A percentile compares a stretch with the other conserved stretches of the same genome.
Conservation (phyloP, 1,284 basidiomycete genomes). For the Ustilago lituana region DNA sequence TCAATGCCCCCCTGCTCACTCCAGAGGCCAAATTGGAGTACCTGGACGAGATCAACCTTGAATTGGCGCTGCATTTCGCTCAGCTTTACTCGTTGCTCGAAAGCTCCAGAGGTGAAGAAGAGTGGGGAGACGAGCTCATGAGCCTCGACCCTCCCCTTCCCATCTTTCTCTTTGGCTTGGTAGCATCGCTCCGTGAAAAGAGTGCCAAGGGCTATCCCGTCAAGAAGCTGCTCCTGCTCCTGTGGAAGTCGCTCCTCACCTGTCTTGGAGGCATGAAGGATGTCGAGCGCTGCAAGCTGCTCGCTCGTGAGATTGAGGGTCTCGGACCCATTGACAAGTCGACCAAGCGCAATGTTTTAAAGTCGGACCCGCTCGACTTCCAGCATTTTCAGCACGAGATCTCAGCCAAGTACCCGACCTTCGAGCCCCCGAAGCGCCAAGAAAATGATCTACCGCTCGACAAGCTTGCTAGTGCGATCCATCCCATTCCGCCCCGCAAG, state of each 20-base stretch:
- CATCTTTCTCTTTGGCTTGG: constrained; percentile 87
- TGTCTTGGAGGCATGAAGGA: constrained; percentile 93
- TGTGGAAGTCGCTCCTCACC: constrained; percentile 94
- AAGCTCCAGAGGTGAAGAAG: constrained; percentile 57
- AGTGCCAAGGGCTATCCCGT: constrained; percentile 79
- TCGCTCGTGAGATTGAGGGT: constrained; percentile 81
- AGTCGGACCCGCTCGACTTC: constrained; percentile 61
- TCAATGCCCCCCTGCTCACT: constrained; percentile 54
- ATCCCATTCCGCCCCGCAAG: constrained; percentile 56
- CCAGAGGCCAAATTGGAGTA: constrained; percentile 63
- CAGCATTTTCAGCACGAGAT: constrained; percentile 63
- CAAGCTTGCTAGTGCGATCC: constrained; percentile 55
- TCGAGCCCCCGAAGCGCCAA: constrained; percentile 68
- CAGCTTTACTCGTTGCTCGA: constrained; percentile 67
- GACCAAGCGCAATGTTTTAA: constrained; percentile 43
- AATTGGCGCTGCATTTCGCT: constrained; percentile 63
- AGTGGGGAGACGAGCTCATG: constrained; percentile 64
- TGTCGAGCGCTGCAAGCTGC: constrained; percentile 80
- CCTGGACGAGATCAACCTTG: constrained; percentile 66
- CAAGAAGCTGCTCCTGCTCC: constrained; percentile 81
- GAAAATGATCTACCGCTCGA: constrained; percentile 67
- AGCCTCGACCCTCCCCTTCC: constrained; percentile 90
- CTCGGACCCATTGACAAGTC: constrained; percentile 49
- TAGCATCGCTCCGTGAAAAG: constrained; percentile 89
- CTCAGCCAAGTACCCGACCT: constrained; percentile 68